Evolutionary conservation across 345 rosid species (phyloP).

Genomic region (Excoecaria agallocha): DNA sequence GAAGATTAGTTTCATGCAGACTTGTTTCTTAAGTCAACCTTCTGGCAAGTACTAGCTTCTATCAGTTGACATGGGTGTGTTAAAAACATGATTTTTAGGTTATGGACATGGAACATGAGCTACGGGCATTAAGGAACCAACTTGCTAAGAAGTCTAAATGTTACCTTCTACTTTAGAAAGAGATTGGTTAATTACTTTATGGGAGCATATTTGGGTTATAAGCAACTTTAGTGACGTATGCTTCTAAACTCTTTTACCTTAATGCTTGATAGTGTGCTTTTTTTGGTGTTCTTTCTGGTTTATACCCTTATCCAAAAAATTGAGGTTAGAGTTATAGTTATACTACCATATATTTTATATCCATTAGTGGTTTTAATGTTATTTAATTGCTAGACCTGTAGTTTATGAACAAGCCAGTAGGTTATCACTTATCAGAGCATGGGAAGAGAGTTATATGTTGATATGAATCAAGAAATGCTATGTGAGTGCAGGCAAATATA

Average conservation of each 20-base stretch:
- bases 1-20: not conserved
- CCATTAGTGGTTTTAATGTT: not conserved
- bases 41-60: not conserved
- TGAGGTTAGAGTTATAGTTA: conserved; percentile 5
- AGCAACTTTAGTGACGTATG: not conserved
- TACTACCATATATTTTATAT: not conserved
- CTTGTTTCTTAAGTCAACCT: not conserved
- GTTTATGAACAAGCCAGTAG: not conserved
- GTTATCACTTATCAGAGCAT: no score
- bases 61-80: conserved; percentile 11
- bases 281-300: not conserved
- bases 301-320: conserved; percentile 1
- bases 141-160: conserved; percentile 75
- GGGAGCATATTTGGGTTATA: not conserved
- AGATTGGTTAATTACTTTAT: conserved; percentile 36
- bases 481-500: no score
- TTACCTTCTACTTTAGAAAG: conserved; percentile 67
- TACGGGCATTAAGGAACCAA: conserved; percentile 75
- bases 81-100: conserved; percentile 45
- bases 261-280: not conserved
- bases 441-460: no score
- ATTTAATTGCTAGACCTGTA: not conserved
- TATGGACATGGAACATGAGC: conserved; percentile 94
- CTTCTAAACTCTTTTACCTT: not conserved
- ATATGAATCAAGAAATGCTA: no score